Base-by-base conservation (phyloP, 2,329 filamentous ascomycete species). In the Hypoxylon sp. region DNA sequence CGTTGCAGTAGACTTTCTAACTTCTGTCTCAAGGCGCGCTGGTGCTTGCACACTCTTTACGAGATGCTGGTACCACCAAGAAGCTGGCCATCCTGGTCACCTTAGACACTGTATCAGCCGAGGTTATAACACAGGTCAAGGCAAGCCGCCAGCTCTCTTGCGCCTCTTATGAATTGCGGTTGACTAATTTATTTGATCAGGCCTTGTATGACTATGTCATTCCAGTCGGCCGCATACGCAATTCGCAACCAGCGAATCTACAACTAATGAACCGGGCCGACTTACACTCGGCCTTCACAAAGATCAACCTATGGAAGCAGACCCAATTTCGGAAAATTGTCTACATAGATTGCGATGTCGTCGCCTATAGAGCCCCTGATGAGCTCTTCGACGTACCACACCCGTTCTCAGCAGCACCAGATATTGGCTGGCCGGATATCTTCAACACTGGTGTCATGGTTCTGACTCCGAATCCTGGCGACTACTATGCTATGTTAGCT, bases 361-460 rank as follows among this genome's bases (percentile, higher is more conserved):
- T 99, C n/a, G 93, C 93, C 30, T 87, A 97, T 69, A 87, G 94
- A 73, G 93, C 94, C 34, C 93, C 95, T 2, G 95, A 99, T 75
- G 96, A 99, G 85, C 89, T 99, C 60, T 97, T 99, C 77, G 86
- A 90, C 62, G 78, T 90, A 23, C 75, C 82, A 3, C 81, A 88
- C 51, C 76, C 84, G 59, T 90, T 91, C 77, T 86, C 88, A 43
- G 89, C 96, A 1, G 94, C 93, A 10, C 94, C 96, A 32, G 96
- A 99, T 80, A 94, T 98, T 75, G 96, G 96, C 73, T 99, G 96
- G 96, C 96, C 96, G 34, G 96, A 99, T 81, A 88, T 94, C 67
- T 98, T 98, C 89, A 99, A 99, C 81, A 94, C 92, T n/a, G 96
- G 96, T 75, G 89, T 99, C 74, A 97, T 99, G 93, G 93, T 94